Conservation (phyloP, 2,329 filamentous ascomycete genomes). For the Fusarium annulatum region DNA sequence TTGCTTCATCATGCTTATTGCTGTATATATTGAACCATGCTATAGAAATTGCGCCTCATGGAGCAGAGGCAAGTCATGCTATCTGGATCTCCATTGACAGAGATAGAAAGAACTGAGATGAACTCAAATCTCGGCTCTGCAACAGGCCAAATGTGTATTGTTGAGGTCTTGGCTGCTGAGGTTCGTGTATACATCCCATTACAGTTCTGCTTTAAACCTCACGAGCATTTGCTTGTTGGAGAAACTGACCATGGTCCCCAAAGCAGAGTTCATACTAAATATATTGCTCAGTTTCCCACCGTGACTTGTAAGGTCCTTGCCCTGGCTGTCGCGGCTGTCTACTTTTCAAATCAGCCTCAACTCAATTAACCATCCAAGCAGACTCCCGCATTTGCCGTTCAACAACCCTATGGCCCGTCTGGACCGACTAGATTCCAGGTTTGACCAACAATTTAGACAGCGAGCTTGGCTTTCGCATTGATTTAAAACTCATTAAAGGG, state of each 20-base stretch:
- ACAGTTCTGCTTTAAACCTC: background rate
- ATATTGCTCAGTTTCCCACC: background rate
- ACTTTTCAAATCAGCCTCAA: constrained; percentile 2
- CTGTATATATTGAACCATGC: background rate
- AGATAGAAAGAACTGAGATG: constrained; percentile 14
- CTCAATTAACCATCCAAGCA: constrained; percentile 4
- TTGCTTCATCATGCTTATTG: constrained; percentile 20
- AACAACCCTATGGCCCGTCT: constrained; percentile 1
- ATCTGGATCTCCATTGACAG: constrained; percentile 19
- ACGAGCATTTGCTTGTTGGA: background rate
- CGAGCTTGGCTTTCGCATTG: background rate
- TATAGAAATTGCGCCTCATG: background rate
- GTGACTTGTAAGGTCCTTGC: no score
- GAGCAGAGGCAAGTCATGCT: constrained; percentile 1
- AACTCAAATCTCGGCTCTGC: constrained; percentile 22
- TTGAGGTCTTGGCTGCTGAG: constrained; percentile 12
- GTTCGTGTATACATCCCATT: background rate
- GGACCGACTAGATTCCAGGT: constrained; percentile 2
- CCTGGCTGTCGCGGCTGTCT: constrained; percentile 35
- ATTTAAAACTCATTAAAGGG: constrained; percentile 17
- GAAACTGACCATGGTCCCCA: background rate
- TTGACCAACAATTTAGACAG: background rate
- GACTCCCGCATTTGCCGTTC: constrained; percentile 36
- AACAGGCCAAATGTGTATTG: constrained; percentile 12
- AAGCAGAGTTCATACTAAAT: background rate